Evolutionary conservation across 768 basidiomycete genomes (phyloP).

Genomic region (Filobasidium floriforme): DNA sequence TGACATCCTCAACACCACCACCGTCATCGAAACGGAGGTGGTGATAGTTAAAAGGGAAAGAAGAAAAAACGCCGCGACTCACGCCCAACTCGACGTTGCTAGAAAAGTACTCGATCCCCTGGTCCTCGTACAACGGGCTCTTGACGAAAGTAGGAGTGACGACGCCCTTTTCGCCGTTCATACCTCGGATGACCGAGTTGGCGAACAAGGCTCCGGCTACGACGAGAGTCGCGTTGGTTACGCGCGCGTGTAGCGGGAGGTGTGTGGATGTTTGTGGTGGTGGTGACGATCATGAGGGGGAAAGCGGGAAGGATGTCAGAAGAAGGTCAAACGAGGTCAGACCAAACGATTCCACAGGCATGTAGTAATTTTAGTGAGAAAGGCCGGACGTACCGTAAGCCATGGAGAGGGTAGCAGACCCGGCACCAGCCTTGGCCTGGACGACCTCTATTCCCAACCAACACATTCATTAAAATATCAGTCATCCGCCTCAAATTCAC

Average conservation of each 20-base stretch:
- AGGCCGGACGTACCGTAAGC: conserved; percentile 50
- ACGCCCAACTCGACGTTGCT: conserved; percentile 82
- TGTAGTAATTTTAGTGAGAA: not conserved
- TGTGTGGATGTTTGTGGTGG: too few relatives aligned
- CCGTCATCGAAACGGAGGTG: too few relatives aligned
- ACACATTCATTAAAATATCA: not conserved
- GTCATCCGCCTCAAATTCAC: too few relatives aligned
- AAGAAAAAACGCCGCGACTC: too few relatives aligned
- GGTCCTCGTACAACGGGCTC: conserved; percentile 56
- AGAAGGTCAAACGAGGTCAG: too few relatives aligned
- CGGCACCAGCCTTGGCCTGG: conserved; percentile 86
- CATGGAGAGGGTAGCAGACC: conserved; percentile 69
- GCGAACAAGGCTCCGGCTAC: conserved; percentile 78
- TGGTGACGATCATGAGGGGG: too few relatives aligned
- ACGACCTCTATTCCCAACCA: conserved; percentile 58
- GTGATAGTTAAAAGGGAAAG: too few relatives aligned
- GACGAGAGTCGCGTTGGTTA: not conserved
- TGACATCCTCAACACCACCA: too few relatives aligned
- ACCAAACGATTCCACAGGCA: not conserved
- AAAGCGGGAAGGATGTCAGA: too few relatives aligned
- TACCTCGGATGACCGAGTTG: conserved; percentile 67
- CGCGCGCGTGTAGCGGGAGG: too few relatives aligned
- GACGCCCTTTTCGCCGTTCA: conserved; percentile 81
- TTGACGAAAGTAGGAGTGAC: conserved; percentile 77
- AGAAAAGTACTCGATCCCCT: conserved; percentile 83